Base-by-base conservation (phyloP, 345 rosid genomes). In the Citrus sp. region DNA sequence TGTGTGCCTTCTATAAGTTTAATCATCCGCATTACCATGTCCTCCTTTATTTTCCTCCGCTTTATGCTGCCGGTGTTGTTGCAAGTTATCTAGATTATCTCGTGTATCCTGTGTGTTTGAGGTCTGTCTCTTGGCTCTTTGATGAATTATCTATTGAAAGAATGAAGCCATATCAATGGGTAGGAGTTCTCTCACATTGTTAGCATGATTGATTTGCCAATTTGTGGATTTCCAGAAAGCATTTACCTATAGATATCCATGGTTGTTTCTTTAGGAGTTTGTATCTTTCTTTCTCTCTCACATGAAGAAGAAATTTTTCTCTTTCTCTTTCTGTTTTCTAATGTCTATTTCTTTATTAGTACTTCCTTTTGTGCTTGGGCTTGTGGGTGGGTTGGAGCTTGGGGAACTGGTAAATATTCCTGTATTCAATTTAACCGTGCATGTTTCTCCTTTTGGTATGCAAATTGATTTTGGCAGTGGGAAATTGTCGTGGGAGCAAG, bases 401-500 rank as follows among this genome's bases (percentile, higher is more conserved):
- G 34, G 19, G 14, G 27, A 8, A 8, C 10, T 62, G 14, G 22
- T 51, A 16, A 46, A 30, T 18, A 55, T 72, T 72, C 54, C 37
- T 24, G 21, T 54, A 71, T 71, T 71, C 34, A 19, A 71, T 34
- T 42, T 5, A 40, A 69, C 34, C 12, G 2, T 60, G 35, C 37
- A 62, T 62, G 35, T 28, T 65, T 65, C 68, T 30, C 27, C 51
- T 61, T 69, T 10, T 22, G 54, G 30, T 14, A 25, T 18, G 6
- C 68, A 13, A 37, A 35, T 46, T 78, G 62, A 79, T 83, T 87
- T 63, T 89, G 88, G 88, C 97, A 96, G 99, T 79, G 98, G 99
- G 80, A 96, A 82, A 78, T 80, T 94, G 86, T 94, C 97, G 13
- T 96, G 99, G 99, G 98, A 92, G 80, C 92, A 91, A 81, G 89